These are phyloP conservation scores for Cutaneotrichosporon sp. DNA, from an alignment of 1,284 basidiomycete species.

Conservation along the genomic window DNA sequence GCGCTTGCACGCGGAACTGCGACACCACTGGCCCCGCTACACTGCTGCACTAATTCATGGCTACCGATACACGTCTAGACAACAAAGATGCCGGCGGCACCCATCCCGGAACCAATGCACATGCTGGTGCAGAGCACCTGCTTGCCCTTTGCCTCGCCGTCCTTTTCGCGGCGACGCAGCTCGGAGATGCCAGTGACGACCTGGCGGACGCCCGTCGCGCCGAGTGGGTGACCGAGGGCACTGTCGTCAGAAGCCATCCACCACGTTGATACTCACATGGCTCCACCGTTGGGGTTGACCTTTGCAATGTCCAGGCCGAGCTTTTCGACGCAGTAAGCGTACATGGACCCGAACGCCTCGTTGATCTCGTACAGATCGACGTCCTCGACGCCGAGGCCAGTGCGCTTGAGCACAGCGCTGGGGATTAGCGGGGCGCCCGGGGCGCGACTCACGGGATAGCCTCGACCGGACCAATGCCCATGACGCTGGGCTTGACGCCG, in stretches of 20 bases:
- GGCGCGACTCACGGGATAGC: slow-evolving; percentile 56
- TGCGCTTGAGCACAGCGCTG: slow-evolving; percentile 54
- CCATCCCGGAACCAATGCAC: slow-evolving; percentile 28
- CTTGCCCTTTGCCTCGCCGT: slow-evolving; percentile 8
- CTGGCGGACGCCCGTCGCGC: slow-evolving; percentile 27
- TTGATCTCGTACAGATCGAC: slow-evolving; percentile 83
- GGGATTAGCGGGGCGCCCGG: not conserved
- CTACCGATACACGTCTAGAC: slow-evolving; percentile 12
- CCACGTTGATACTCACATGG: slow-evolving; percentile 5
- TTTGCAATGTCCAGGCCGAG: slow-evolving; percentile 67
- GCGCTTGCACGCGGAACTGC: too few relatives aligned
- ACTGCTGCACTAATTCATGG: slow-evolving; percentile 1
- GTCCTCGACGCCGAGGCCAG: slow-evolving; percentile 63
- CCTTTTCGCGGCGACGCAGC: slow-evolving; percentile 22
- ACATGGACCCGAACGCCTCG: slow-evolving; percentile 83
- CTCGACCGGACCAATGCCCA: slow-evolving; percentile 72
- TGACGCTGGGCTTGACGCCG: slow-evolving; percentile 69
- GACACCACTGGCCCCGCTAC: too few relatives aligned
- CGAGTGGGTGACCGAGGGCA: slow-evolving; percentile 22
- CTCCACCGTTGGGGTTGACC: slow-evolving; percentile 79
- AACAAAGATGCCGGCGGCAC: slow-evolving; percentile 24
- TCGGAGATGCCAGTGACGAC: slow-evolving; percentile 29
- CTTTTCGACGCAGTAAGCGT: slow-evolving; percentile 66
- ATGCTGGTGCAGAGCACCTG: slow-evolving; percentile 26
- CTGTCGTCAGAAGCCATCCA: not conserved